Evolutionary conservation across 73 alveolate genomes (phyloP).

Genomic region (Halteria grandinella): DNA sequence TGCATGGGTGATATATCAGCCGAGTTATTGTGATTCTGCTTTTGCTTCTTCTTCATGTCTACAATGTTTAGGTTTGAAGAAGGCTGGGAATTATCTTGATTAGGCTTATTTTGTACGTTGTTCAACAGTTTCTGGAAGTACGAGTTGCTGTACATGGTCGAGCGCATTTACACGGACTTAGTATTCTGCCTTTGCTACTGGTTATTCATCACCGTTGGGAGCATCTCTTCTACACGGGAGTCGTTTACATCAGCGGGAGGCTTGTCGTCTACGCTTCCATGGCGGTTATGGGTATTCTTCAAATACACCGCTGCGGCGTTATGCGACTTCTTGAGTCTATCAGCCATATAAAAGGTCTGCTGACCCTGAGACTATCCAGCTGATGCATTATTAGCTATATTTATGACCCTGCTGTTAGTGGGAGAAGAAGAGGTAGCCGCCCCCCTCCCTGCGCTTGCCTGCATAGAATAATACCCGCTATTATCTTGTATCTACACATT

Average conservation of each 20-base stretch:
- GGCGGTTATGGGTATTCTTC: too few relatives aligned
- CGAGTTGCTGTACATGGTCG: slow-evolving; percentile 3
- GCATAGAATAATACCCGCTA: neutral
- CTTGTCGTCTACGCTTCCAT: neutral
- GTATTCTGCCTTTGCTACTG: neutral
- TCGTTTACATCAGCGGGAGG: neutral
- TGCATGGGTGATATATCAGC: too few relatives aligned
- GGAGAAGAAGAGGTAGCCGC: slow-evolving; percentile 5
- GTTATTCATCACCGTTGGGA: slow-evolving; percentile 28
- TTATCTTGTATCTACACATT: neutral
- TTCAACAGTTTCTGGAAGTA: slow-evolving; percentile 2
- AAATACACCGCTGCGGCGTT: too few relatives aligned
- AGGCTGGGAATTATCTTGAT: too few relatives aligned
- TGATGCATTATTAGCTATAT: neutral
- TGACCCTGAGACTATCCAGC: slow-evolving; percentile 27
- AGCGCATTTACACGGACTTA: slow-evolving; percentile 23
- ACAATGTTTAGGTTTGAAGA: too few relatives aligned
- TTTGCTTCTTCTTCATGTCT: too few relatives aligned
- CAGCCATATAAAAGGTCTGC: slow-evolving; percentile 32
- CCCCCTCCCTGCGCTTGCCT: neutral
- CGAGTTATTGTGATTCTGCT: too few relatives aligned
- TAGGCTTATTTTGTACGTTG: too few relatives aligned
- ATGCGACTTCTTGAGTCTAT: slow-evolving; percentile 18
- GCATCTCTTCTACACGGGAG: slow-evolving; percentile 19
- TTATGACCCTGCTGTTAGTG: neutral